phyloP scores from a whole-genome alignment of 169 alveolate species.

The Sarcocystis neurona region DNA sequence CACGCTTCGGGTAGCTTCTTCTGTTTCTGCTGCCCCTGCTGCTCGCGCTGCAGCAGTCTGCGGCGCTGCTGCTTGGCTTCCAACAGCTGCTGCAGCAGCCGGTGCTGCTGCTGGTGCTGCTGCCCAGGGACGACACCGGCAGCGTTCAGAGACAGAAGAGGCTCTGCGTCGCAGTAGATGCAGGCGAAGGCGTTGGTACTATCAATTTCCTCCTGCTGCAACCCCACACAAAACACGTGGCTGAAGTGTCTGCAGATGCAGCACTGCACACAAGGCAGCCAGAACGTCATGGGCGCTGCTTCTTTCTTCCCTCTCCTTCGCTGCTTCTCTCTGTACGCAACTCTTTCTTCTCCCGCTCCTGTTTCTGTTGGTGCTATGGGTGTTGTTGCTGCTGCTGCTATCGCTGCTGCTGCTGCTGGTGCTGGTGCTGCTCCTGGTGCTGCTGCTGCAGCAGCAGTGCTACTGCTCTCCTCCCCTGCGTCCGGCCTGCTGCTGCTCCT shows the following conservation, averaged over 20 bases:
- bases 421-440: background rate
- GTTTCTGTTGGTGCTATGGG: no score
- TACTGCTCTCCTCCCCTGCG: no score
- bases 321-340: background rate
- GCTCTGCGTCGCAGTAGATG: conserved; percentile 41
- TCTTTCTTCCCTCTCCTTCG: background rate
- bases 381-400: no score
- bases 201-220: background rate
- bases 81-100: background rate
- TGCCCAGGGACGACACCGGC: conserved; percentile 7
- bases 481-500: background rate
- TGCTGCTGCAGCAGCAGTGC: background rate
- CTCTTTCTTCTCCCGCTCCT: background rate
- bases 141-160: background rate
- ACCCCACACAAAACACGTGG: conserved; percentile 47
- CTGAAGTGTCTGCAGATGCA: background rate
- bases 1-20: no score
- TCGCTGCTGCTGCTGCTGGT: no score
- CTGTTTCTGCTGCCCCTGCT: no score
- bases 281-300: background rate
- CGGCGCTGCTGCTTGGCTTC: no score
- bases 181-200: conserved; percentile 11
- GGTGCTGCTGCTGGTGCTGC: background rate
- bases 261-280: conserved; percentile 52
- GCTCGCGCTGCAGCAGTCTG: no score